Conservation (phyloP, 768 basidiomycete genomes). For the Suillus fuscotomentosus region DNA sequence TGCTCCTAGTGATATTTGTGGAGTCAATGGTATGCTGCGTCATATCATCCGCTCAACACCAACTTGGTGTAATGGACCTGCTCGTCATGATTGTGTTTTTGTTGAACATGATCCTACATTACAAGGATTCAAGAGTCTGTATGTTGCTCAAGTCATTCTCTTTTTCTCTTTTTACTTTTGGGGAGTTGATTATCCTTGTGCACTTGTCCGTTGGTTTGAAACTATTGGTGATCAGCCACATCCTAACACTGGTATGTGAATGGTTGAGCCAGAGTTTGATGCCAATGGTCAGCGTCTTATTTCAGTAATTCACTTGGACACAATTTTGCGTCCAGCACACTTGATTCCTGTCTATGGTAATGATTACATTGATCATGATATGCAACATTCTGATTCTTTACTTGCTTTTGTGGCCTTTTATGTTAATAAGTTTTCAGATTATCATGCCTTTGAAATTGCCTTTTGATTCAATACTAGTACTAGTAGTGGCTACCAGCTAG, state of each 20-base stretch:
- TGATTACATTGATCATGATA: conserved; percentile 13
- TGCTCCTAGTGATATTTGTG: conserved; percentile 35
- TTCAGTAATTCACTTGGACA: conserved; percentile 18
- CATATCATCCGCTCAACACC: conserved; percentile 27
- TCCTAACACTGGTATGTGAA: conserved; percentile 29
- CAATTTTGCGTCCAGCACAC: conserved; percentile 10
- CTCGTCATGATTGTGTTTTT: conserved; percentile 30
- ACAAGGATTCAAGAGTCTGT: conserved; percentile 22
- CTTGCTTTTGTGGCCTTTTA: conserved; percentile 22
- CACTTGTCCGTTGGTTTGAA: conserved; percentile 25
- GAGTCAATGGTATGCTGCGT: conserved; percentile 27
- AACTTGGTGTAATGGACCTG: conserved; percentile 24
- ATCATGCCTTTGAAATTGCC: conserved; percentile 25
- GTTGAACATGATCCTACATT: conserved; percentile 14
- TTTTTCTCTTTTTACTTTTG: conserved; percentile 24
- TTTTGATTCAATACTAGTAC: conserved; percentile 8
- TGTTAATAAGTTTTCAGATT: conserved; percentile 29
- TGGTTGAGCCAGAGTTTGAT: conserved; percentile 26
- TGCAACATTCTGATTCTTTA: conserved; percentile 11
- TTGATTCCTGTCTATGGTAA: conserved; percentile 16
- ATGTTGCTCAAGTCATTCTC: conserved; percentile 22
- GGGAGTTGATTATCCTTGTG: conserved; percentile 21
- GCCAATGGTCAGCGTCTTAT: conserved; percentile 3
- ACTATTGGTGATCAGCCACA: conserved; percentile 18
- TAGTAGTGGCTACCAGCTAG: no score